Evolutionary conservation across 2,329 filamentous ascomycete genomes (phyloP), one percentile per base, ranked within the genome.

Genomic region (Fusarium liriodendri): DNA sequence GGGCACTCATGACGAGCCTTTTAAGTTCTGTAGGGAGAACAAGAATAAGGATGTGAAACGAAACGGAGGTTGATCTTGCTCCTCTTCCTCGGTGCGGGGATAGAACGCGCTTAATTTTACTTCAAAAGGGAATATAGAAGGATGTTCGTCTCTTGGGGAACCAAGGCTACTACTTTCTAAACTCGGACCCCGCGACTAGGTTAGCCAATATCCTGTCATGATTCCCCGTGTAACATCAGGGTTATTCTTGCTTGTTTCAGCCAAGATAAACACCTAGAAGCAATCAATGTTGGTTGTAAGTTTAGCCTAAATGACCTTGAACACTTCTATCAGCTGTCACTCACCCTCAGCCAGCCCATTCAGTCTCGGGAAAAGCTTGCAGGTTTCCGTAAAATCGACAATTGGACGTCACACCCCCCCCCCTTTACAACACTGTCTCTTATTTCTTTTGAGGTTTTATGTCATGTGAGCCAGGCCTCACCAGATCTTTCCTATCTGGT

Each of bases 261-360:
- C 3, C 3, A 45, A 20, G 20, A 14, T 2, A 45, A 5, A 40
- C n/a, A 40, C n/a, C 38, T 0, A 40, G n/a, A 40, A 11, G 5
- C n/a, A 6, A 40, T 13, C 10, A 13, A 0, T 40, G 4, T 13
- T 6, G n/a, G 10, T 40, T 1, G 5, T 1, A 20, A 6, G 6
- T 20, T 40, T 40, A 20, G 38, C 38, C n/a, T 40, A 20, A 40
- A 13, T 6, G 9, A 20, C 5, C 1, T 20, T 10, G 6, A 20
- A 40, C 9, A n/a, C 38, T 20, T 20, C 38, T n/a, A 20, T 20
- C 38, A 20, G 38, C 38, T 20, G 10, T 20, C 0, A 11, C 18
- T 40, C 27, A 27, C 27, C 27, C 27, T 8, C 27, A 29, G 27
- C 27, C 27, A 29, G 27, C 6, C 27, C 27, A 29, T 9, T 9